Percentiles rank a stretch among this genome's conserved stretches.
phyloP scores from a whole-genome alignment of 1,139 yeast genomes.

The Yueomyces sp. region DNA sequence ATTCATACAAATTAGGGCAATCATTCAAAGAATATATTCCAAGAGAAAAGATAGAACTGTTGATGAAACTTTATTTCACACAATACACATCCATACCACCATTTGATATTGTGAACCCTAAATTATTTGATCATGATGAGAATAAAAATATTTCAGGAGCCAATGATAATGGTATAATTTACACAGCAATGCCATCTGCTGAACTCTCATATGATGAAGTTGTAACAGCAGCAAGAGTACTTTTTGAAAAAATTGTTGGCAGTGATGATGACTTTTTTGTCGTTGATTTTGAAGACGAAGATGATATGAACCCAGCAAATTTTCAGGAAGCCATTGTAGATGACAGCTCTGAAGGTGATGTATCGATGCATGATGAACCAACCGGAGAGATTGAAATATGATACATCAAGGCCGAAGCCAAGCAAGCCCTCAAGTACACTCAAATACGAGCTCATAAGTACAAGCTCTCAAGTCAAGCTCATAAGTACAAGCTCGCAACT shows the following conservation, averaged over 20 bases:
- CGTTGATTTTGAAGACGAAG: conserved; percentile 92
- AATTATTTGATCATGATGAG: conserved; percentile 24
- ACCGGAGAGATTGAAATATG: conserved; percentile 62
- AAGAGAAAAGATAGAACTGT: conserved; percentile 60
- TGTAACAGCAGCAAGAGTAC: conserved; percentile 62
- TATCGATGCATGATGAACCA: conserved; percentile 33
- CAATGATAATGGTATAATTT: conserved; percentile 40
- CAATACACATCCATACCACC: conserved; percentile 53
- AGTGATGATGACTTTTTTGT: conserved; percentile 92
- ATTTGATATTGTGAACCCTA: conserved; percentile 32
- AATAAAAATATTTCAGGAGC: conserved; percentile 15
- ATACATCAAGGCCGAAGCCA: conserved; percentile 1
- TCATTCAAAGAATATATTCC: conserved; percentile 77
- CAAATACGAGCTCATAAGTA: no score
- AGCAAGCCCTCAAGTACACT: no score
- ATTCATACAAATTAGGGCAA: conserved; percentile 78
- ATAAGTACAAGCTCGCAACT: no score
- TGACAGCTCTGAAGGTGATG: conserved; percentile 21
- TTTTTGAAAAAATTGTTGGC: conserved; percentile 74
- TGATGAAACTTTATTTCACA: conserved; percentile 70
- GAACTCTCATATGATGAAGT: conserved; percentile 89
- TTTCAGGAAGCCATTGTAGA: conserved; percentile 21
- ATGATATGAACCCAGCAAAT: conserved; percentile 29
- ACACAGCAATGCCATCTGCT: conserved; percentile 60
- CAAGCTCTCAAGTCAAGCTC: no score